Conservation (phyloP, 163 green algal genomes). For the Coccomyxa subellipsoidea region DNA sequence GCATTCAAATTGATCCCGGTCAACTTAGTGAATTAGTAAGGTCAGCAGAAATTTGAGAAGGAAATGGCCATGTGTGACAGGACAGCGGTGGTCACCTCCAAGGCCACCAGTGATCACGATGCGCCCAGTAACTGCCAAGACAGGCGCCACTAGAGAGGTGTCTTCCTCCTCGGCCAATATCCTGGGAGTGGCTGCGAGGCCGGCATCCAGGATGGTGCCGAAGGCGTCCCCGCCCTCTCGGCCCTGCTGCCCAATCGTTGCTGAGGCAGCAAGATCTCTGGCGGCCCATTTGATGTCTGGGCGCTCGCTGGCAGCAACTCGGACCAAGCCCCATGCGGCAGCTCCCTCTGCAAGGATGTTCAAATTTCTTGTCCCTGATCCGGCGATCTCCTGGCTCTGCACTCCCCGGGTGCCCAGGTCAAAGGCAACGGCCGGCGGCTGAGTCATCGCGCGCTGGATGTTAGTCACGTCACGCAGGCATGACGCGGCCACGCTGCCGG, state of each 20-base stretch:
- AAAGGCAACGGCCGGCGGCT: neutral
- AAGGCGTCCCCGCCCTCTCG: neutral
- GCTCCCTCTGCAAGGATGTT: neutral
- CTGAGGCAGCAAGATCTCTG: neutral
- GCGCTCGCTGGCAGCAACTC: constrained; percentile 14
- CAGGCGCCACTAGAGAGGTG: neutral
- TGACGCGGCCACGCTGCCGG: neutral
- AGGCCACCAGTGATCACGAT: neutral
- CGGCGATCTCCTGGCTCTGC: neutral
- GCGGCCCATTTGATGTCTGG: neutral
- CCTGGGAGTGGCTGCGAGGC: neutral
- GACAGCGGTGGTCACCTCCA: neutral
- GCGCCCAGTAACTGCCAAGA: neutral
- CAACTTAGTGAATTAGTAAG: too few species aligned
- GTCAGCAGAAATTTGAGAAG: neutral
- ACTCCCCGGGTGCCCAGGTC: neutral
- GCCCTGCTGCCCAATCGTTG: neutral
- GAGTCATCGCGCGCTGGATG: neutral
- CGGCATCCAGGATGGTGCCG: neutral
- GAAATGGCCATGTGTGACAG: neutral
- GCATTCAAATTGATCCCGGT: too few species aligned
- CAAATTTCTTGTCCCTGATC: neutral
- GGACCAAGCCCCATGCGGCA: constrained; percentile 10
- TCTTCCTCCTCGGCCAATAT: neutral
- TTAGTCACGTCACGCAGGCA: neutral